A percentile compares a stretch with the other conserved stretches of the same genome.
phyloP scores from a whole-genome alignment of 2,329 filamentous ascomycete species.

The Waltergamsia citrina region DNA sequence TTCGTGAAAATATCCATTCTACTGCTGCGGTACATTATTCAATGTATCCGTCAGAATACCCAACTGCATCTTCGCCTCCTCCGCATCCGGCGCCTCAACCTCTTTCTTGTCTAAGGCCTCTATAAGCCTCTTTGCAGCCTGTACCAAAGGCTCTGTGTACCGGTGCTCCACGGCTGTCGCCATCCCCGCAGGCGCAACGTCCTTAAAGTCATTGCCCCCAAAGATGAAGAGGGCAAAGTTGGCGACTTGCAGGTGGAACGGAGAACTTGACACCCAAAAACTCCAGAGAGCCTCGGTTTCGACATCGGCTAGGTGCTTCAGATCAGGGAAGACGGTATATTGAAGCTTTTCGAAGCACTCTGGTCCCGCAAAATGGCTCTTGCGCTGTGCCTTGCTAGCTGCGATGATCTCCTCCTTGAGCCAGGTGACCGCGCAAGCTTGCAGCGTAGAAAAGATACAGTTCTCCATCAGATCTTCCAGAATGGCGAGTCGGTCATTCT shows the following conservation, averaged over 20 bases:
- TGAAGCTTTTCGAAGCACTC: slow-evolving; percentile 51
- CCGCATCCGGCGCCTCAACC: slow-evolving; percentile 16
- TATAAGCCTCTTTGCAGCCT: slow-evolving; percentile 27
- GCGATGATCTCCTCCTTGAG: slow-evolving; percentile 51
- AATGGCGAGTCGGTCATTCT: slow-evolving; percentile 49
- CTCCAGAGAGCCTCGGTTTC: slow-evolving; percentile 34
- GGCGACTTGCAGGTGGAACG: slow-evolving; percentile 48
- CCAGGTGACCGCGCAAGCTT: slow-evolving; percentile 55
- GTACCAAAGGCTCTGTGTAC: slow-evolving; percentile 44
- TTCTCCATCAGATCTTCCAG: slow-evolving; percentile 57
- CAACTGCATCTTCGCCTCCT: slow-evolving; percentile 26
- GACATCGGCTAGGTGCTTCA: slow-evolving; percentile 34
- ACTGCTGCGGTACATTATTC: slow-evolving; percentile 29
- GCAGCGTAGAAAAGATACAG: slow-evolving; percentile 52
- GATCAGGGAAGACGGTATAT: slow-evolving; percentile 50
- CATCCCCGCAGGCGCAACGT: slow-evolving; percentile 46
- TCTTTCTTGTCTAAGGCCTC: slow-evolving; percentile 20
- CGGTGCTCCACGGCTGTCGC: slow-evolving; percentile 46
- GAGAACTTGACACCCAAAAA: slow-evolving; percentile 40
- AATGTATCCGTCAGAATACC: slow-evolving; percentile 31
- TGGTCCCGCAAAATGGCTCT: slow-evolving; percentile 36
- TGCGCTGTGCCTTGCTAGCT: slow-evolving; percentile 22
- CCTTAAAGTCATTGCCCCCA: slow-evolving; percentile 29
- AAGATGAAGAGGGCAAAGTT: slow-evolving; percentile 53
- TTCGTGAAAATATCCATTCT: not conserved